Evolutionary conservation across 306 rosid genomes (phyloP).

Genomic region (Echinosophora koreensis): DNA sequence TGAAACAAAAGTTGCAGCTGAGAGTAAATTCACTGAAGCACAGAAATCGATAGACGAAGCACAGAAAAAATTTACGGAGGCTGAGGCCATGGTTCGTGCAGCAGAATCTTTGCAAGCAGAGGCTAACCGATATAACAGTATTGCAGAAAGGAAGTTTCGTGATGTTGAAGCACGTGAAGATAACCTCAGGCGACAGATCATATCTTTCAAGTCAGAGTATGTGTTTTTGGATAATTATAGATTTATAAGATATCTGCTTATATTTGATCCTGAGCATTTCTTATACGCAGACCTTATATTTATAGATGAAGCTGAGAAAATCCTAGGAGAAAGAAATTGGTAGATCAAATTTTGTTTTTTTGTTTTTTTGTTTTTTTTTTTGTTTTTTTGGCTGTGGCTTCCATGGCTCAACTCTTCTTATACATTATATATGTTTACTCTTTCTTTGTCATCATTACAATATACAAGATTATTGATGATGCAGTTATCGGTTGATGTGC

Average conservation of each 20-base stretch:
- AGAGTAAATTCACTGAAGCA: slow-evolving; percentile 81
- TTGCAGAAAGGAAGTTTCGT: slow-evolving; percentile 87
- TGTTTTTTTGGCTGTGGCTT: not conserved
- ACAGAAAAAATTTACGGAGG: slow-evolving; percentile 68
- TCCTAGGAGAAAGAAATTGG: slow-evolving; percentile 8
- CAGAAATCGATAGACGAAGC: slow-evolving; percentile 70
- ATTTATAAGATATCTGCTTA: not conserved
- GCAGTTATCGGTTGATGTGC: slow-evolving; percentile 1
- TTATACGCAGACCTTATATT: not conserved
- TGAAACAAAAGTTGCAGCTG: slow-evolving; percentile 92
- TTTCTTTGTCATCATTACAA: not conserved
- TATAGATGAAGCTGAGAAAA: slow-evolving; percentile 11
- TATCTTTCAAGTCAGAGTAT: slow-evolving; percentile 85
- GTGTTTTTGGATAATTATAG: slow-evolving; percentile 38
- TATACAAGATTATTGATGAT: slow-evolving; percentile 8
- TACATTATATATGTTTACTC: not conserved
- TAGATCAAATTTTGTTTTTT: not conserved
- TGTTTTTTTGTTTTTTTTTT: too few relatives aligned
- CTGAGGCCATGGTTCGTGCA: slow-evolving; percentile 73
- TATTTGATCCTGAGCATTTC: slow-evolving; percentile 15
- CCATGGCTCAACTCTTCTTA: slow-evolving; percentile 17
- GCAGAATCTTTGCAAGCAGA: slow-evolving; percentile 85
- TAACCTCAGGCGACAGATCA: slow-evolving; percentile 77
- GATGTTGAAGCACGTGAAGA: slow-evolving; percentile 97
- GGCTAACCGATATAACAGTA: slow-evolving; percentile 66